Evolutionary conservation across 371 early-diverging fungal species (phyloP), one percentile per base, ranked within the genome.

Genomic region (Apophysomyces trapeziformis): DNA sequence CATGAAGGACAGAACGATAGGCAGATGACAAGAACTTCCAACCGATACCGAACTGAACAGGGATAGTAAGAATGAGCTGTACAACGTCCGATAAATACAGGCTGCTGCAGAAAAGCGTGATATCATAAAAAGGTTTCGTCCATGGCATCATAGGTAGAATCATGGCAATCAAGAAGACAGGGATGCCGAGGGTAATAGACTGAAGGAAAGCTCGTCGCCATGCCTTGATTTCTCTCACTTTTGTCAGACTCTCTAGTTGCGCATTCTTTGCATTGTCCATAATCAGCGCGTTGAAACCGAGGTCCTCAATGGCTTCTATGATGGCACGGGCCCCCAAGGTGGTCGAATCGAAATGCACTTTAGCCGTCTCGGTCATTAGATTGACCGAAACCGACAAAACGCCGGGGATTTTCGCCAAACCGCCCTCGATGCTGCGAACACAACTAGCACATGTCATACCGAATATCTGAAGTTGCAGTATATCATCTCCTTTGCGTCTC

Each of bases 371-470:
- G 9, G 90, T 86, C 58, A 93, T 82, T 58, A 96, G 75, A 68
- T 90, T 92, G 50, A 98, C 93, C 5, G 86, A 72, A 11, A 87
- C 89, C 3, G 79, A 72, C 0, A 76, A 45, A 11, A 98, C 85
- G 0, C 96, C 96, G 0, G 80, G 71, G 60, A 84, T 63, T 13
- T 78, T 77, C 5, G 47, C 41, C 0, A 98, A 73, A 1, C 81
- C 87, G 2, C 77, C 73, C 70, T 96, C 96, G 56, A 97, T 88
- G 50, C 86, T 78, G 16, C 85, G 84, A 9, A 91, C 91, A 72
- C 95, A 94, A 39, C 90, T 87, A 0, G 94, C 86, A 69, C 93
- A 93, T 1, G 94, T 91, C 97, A 98, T 95, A 16, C 98, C 97
- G 69, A 88, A 92, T n/a, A 98, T 85, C 62, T 90, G 88, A 39